Evolutionary conservation across 805 yeast genomes (phyloP), one percentile per base, ranked within the genome.

Genomic region (Citeromyces nyonsensis): DNA sequence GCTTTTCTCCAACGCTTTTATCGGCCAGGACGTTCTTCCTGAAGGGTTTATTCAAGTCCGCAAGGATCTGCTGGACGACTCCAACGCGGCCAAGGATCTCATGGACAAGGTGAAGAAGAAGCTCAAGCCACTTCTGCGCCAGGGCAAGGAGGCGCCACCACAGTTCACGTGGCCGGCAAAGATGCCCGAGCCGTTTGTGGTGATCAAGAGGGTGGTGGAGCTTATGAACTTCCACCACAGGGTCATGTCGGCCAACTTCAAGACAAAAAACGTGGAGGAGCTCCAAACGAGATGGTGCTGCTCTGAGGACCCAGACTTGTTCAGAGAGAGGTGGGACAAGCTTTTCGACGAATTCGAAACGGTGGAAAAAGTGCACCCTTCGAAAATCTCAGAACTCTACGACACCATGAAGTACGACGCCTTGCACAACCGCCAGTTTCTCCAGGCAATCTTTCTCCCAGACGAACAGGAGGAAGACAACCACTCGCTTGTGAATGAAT

Each of bases 321-420:
- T 91, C 58, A 76, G 74, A 40, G 99, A 91, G 56, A 68, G 99
- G 47, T 91, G 99, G 99, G 96, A 86, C 45, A 91, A 91, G 50
- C 60, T 91, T 31, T 91, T 91, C 54, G 79, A 74, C 40, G 99
- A 91, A 54, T 91, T 91, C 56, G 73, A 75, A 14, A 72, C 81
- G 30, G 91, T 86, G 33, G 99, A 91, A 42, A 91, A 91, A 54
- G 95, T 91, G 3, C 97, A 91, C 54, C 99, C 99, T 8, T 78
- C 95, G 2, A 91, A 88, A 57, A 88, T 91, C 38, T 80, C 94
- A 31, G 99, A 91, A 58, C 65, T 91, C 36, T 91, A 91, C 49
- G 99, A 91, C 55, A 88, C 99, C 2, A 88, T 91, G 95, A 91
- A 91, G 54, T 91, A 82, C 51, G 99, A 91, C 57, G 98, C 97